Percentiles rank a stretch among this genome's conserved stretches.
Conservation (phyloP, 208 protist species). For the Trypanosoma grayi region DNA sequence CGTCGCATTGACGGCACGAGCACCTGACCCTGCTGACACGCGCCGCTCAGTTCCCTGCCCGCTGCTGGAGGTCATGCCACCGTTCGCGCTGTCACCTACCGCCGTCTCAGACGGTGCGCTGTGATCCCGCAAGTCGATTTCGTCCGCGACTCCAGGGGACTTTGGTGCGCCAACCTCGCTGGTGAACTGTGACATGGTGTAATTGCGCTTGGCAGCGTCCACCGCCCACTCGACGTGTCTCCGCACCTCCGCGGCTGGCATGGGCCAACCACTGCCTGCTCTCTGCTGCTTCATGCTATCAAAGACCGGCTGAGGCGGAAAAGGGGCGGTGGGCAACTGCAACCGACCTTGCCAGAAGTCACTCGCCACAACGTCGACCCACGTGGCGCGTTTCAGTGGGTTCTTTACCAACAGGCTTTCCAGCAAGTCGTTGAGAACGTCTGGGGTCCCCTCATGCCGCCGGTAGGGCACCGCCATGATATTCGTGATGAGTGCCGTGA, state of each 20-base stretch:
- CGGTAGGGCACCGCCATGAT: slow-evolving; percentile 65
- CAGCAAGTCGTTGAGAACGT: slow-evolving; percentile 69
- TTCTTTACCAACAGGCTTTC: slow-evolving; percentile 75
- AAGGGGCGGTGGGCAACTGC: slow-evolving; percentile 19
- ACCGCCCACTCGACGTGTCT: slow-evolving; percentile 21
- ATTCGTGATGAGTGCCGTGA: slow-evolving; percentile 90
- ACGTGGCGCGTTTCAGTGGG: slow-evolving; percentile 71
- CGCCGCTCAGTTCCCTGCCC: background rate
- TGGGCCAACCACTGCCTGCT: background rate
- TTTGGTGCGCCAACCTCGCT: slow-evolving; percentile 7
- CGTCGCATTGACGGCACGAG: background rate
- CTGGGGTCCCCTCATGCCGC: slow-evolving; percentile 35
- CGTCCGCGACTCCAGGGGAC: slow-evolving; percentile 4
- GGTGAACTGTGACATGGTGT: slow-evolving; percentile 17
- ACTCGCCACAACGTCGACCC: slow-evolving; percentile 69
- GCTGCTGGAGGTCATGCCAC: background rate
- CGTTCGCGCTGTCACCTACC: background rate
- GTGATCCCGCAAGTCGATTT: slow-evolving; percentile 21
- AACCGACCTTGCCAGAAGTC: slow-evolving; percentile 77
- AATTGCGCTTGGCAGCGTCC: slow-evolving; percentile 28
- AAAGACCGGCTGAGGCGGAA: slow-evolving; percentile 68
- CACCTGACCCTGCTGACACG: background rate
- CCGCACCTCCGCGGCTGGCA: slow-evolving; percentile 2
- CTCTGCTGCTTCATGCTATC: slow-evolving; percentile 17
- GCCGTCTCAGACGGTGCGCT: background rate